Evolutionary conservation across 2,329 filamentous ascomycete genomes (phyloP).

Genomic region (Aspergillus floridensis): DNA sequence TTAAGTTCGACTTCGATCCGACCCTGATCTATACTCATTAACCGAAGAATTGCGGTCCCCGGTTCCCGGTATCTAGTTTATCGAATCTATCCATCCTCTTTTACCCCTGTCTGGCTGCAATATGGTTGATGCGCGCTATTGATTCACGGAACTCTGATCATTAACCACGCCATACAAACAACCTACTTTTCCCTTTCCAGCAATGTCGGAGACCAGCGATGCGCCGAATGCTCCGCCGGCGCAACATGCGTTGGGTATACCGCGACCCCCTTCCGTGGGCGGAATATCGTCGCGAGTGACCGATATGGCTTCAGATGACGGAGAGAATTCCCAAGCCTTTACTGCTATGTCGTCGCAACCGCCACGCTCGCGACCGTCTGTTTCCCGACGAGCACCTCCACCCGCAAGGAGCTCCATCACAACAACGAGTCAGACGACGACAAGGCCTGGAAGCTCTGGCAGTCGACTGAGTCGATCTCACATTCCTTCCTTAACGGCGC

Average conservation of each 20-base stretch:
- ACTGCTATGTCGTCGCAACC: conserved; percentile 51
- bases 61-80: background rate
- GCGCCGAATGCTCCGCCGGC: conserved; percentile 35
- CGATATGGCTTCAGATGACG: conserved; percentile 55
- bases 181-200: conserved; percentile 25
- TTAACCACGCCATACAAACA: background rate
- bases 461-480: conserved; percentile 78
- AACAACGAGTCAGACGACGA: conserved; percentile 46
- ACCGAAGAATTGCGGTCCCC: background rate
- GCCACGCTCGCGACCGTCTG: conserved; percentile 55
- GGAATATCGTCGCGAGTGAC: conserved; percentile 70
- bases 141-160: background rate
- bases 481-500: conserved; percentile 81
- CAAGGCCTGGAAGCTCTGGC: conserved; percentile 54
- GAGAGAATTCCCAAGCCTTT: conserved; percentile 40
- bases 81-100: background rate
- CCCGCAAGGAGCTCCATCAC: conserved; percentile 38
- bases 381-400: conserved; percentile 55
- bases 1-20: background rate
- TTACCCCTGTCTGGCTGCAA: conserved; percentile 11
- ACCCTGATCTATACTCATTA: background rate
- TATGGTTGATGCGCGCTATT: conserved; percentile 23
- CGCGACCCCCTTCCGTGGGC: conserved; percentile 39
- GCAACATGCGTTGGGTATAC: conserved; percentile 53
- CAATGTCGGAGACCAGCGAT: conserved; percentile 43